Percentiles rank a stretch among this genome's conserved stretches.
Evolutionary conservation across 805 yeast species (phyloP).

Genomic region (Maudiozyma saulgeensis): DNA sequence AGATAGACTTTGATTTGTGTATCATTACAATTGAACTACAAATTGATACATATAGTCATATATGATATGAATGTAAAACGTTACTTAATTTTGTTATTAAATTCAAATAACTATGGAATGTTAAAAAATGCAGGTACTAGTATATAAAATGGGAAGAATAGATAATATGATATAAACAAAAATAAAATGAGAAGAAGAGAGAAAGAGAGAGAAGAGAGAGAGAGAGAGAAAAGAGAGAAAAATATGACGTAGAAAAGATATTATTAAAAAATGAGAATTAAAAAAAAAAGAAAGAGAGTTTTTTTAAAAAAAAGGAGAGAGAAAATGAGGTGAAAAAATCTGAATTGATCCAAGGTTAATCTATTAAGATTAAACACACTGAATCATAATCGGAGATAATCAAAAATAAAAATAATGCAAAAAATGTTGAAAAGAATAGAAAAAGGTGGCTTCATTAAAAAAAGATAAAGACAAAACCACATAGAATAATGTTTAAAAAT

Average conservation of each 20-base stretch:
- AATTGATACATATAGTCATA: too few species aligned
- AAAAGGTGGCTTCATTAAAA: not conserved
- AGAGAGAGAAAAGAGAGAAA: not conserved
- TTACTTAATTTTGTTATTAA: too few species aligned
- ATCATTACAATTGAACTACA: too few species aligned
- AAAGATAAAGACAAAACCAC: too few species aligned
- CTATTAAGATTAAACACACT: not conserved
- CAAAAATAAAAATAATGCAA: constrained; percentile 2
- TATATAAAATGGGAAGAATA: not conserved
- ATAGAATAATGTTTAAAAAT: too few species aligned
- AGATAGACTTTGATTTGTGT: too few species aligned
- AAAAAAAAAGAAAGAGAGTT: not conserved
- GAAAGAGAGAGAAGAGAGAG: not conserved
- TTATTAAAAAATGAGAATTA: constrained; percentile 6
- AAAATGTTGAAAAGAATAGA: constrained; percentile 1
- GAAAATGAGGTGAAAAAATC: constrained; percentile 3
- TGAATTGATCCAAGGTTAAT: not conserved
- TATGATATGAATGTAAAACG: too few species aligned
- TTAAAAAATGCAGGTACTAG: not conserved
- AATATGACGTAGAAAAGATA: constrained; percentile 3
- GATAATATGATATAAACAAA: not conserved
- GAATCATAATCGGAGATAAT: not conserved
- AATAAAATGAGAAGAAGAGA: not conserved
- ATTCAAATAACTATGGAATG: too few species aligned
- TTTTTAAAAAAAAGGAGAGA: constrained; percentile 4